Base-by-base conservation (phyloP, 371 early-diverging fungal genomes). In the Quaeritorhiza haematococci region DNA sequence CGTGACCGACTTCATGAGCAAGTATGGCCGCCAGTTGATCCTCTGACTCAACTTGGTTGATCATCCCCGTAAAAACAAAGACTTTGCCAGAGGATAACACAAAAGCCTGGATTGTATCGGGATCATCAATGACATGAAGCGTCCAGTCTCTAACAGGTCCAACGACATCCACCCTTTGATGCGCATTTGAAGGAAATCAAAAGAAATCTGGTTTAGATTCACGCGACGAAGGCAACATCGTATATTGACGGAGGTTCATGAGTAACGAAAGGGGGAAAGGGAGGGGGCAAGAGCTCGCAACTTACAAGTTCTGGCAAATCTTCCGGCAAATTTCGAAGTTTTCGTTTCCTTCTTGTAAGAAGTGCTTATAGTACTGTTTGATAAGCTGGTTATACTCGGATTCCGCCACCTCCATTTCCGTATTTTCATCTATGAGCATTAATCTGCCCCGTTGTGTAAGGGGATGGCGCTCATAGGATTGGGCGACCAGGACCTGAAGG, bases 71-170 rank as follows among this genome's bases (percentile, higher is more conserved):
- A 62, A 92, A 91, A 6, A 91, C 92, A 79, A 91, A 92, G 0
- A 93, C 86, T 64, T 91, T 91, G 28, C 93, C 92, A 33, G 88
- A 50, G 0, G 95, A 90, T 35, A 91, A 65, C 13, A 94, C 95
- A 66, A 93, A 91, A 2, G 95, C 95, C 70, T 94, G 92, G 24
- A 66, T 61, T 30, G 48, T 44, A 13, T n/a, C 13, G 17, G 52
- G 61, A 30, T 66, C 62, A 42, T 67, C 60, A 10, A 72, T 49
- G 6, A 72, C 72, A 23, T 55, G 44, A 6, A 72, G 41, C 13
- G 59, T 33, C 72, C 72, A 72, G 7, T 59, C 55, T 17, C 72
- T 59, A 10, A 63, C 34, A 6, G 56, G 56, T 4, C 72, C 72
- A n/a, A 66, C 61, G 17, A 72, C 62, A 2, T 35, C 23, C 21